Conservation (phyloP, 2,329 filamentous ascomycete species). For the Trichoderma atroviride region DNA sequence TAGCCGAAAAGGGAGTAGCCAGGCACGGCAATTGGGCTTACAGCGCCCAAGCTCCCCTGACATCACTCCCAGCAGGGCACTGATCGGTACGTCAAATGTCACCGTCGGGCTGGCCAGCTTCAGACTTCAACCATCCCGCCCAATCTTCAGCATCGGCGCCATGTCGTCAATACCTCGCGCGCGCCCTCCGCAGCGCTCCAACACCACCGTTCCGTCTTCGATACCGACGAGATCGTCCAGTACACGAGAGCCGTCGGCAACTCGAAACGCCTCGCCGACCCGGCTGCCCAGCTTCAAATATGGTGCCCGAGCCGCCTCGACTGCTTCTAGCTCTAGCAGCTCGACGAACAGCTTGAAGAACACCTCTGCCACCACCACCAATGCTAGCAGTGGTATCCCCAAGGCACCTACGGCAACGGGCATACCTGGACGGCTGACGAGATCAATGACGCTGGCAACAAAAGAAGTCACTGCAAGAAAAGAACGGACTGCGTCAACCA, state of each 20-base stretch:
- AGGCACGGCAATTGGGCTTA: slow-evolving; percentile 25
- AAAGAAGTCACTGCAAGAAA: slow-evolving; percentile 8
- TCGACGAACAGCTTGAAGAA: slow-evolving; percentile 27
- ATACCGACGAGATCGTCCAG: slow-evolving; percentile 34
- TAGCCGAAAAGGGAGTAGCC: slow-evolving; percentile 19
- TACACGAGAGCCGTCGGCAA: slow-evolving; percentile 31
- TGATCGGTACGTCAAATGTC: slow-evolving; percentile 2
- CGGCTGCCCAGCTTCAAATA: slow-evolving; percentile 53
- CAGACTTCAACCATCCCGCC: not conserved
- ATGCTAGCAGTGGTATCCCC: not conserved
- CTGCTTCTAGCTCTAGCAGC: slow-evolving; percentile 31
- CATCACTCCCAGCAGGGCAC: slow-evolving; percentile 15
- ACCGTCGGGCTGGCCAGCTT: slow-evolving; percentile 5
- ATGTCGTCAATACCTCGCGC: slow-evolving; percentile 42
- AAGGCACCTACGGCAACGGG: slow-evolving; percentile 23
- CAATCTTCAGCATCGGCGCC: not conserved
- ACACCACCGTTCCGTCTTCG: not conserved
- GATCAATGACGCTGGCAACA: slow-evolving; percentile 15
- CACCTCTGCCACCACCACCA: slow-evolving; percentile 23
- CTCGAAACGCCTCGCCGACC: slow-evolving; percentile 51
- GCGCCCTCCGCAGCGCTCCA: slow-evolving; percentile 49
- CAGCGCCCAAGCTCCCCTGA: slow-evolving; percentile 18
- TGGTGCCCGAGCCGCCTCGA: slow-evolving; percentile 39
- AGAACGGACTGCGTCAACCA: slow-evolving; percentile 32
- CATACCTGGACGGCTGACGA: slow-evolving; percentile 27